Percentiles rank a stretch among this genome's conserved stretches.
Conservation (phyloP, 192 early-diverging fungal species). For the Neocallimastix lanati region DNA sequence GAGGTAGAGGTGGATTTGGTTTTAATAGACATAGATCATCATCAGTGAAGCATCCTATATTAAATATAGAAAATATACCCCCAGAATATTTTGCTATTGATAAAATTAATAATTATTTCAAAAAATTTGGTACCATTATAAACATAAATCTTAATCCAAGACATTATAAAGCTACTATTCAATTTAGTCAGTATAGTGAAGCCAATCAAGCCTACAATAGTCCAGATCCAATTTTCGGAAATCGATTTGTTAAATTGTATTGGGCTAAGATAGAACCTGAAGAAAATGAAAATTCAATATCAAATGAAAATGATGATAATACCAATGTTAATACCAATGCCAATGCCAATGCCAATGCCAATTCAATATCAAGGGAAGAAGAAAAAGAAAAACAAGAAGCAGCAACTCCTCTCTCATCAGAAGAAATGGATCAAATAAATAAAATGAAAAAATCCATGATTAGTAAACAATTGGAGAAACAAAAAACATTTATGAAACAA, state of each 20-base stretch:
- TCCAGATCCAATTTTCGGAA: slow-evolving; percentile 63
- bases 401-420: slow-evolving; percentile 1
- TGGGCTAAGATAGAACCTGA: slow-evolving; percentile 19
- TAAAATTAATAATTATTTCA: slow-evolving; percentile 59
- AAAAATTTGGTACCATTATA: slow-evolving; percentile 50
- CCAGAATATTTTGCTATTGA: slow-evolving; percentile 40
- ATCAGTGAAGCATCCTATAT: background rate
- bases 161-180: slow-evolving; percentile 36
- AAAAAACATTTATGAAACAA: background rate
- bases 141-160: slow-evolving; percentile 47
- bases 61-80: slow-evolving; percentile 58
- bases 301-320: background rate
- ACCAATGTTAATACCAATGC: too few relatives aligned
- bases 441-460: background rate
- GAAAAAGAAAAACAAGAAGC: slow-evolving; percentile 14
- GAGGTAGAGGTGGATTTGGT: background rate
- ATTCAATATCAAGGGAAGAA: too few relatives aligned
- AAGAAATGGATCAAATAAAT: background rate
- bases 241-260: slow-evolving; percentile 71
- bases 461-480: background rate
- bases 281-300: background rate
- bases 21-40: background rate
- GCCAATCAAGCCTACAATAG: slow-evolving; percentile 49
- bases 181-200: slow-evolving; percentile 38
- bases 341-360: too few relatives aligned